A percentile compares a stretch with the other conserved stretches of the same genome.
Conservation (phyloP, 2,329 filamentous ascomycete species). For the Exophiala alcalophila region DNA sequence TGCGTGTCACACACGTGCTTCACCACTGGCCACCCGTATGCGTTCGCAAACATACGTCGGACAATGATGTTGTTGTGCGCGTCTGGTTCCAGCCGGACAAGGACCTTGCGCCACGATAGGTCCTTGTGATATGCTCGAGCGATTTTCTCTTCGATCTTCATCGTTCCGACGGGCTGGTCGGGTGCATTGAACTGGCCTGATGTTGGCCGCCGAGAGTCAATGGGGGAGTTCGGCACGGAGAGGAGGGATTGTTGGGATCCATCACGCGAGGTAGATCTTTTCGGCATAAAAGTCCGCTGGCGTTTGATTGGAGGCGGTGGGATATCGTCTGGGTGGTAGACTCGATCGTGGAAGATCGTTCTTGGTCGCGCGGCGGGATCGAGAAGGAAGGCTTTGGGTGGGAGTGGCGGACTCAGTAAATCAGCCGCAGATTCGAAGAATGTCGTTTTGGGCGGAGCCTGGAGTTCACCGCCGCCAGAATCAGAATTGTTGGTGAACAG, state of each 20-base stretch:
- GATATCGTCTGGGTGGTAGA: slow-evolving; percentile 92
- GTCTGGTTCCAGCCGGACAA: slow-evolving; percentile 92
- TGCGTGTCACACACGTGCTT: slow-evolving; percentile 94
- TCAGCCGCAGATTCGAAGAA: slow-evolving; percentile 95
- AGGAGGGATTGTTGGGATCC: slow-evolving; percentile 6
- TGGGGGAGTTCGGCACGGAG: slow-evolving; percentile 2
- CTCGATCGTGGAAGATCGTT: slow-evolving; percentile 93
- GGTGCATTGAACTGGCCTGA: slow-evolving; percentile 27
- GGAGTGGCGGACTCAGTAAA: slow-evolving; percentile 83
- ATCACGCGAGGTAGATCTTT: slow-evolving; percentile 9
- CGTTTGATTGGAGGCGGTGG: slow-evolving; percentile 65
- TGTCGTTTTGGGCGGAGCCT: slow-evolving; percentile 81
- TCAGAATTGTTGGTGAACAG: slow-evolving; percentile 43
- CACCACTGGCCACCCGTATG: slow-evolving; percentile 94
- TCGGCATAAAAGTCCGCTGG: slow-evolving; percentile 39
- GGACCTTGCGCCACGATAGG: slow-evolving; percentile 91
- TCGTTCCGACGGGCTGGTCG: slow-evolving; percentile 49
- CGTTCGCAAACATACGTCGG: slow-evolving; percentile 92
- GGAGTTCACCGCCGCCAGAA: slow-evolving; percentile 45
- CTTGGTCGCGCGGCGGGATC: slow-evolving; percentile 77
- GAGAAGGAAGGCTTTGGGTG: slow-evolving; percentile 74
- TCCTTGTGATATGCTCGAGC: slow-evolving; percentile 90
- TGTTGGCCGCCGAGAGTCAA: slow-evolving; percentile 6
- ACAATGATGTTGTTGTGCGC: slow-evolving; percentile 99
- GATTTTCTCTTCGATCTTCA: slow-evolving; percentile 97